Conservation (phyloP, 768 basidiomycete species). For the Kwoniella shandongensis region DNA sequence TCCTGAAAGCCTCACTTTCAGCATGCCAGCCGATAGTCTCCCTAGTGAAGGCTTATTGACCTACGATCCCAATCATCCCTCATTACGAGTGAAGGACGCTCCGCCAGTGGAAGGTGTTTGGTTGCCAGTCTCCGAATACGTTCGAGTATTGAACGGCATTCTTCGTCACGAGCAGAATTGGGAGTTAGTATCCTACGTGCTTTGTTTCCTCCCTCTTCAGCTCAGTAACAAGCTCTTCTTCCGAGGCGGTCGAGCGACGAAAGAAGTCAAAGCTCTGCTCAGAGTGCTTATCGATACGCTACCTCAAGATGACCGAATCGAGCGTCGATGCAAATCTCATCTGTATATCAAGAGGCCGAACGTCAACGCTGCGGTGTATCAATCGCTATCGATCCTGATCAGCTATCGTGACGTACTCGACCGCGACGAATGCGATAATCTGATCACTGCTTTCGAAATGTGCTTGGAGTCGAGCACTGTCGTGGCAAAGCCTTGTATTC, state of each 20-base stretch:
- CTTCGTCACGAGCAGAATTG: slow-evolving; percentile 77
- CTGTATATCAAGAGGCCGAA: slow-evolving; percentile 65
- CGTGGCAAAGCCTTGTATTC: slow-evolving; percentile 78
- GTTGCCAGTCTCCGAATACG: slow-evolving; percentile 74
- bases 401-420: slow-evolving; percentile 82
- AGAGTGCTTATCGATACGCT: slow-evolving; percentile 62
- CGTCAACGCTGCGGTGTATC: slow-evolving; percentile 82
- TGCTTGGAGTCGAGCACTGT: slow-evolving; percentile 54
- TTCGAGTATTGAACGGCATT: slow-evolving; percentile 64
- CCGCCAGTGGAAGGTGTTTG: slow-evolving; percentile 51
- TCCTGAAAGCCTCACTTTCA: slow-evolving; percentile 46
- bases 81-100: slow-evolving; percentile 34
- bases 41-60: slow-evolving; percentile 56
- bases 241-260: slow-evolving; percentile 79
- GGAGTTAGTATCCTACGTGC: slow-evolving; percentile 88
- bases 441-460: slow-evolving; percentile 55
- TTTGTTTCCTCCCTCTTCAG: slow-evolving; percentile 87
- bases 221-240: slow-evolving; percentile 94
- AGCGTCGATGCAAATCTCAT: slow-evolving; percentile 48
- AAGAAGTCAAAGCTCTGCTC: slow-evolving; percentile 64
- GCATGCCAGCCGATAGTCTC: slow-evolving; percentile 58
- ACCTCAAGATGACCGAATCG: slow-evolving; percentile 46
- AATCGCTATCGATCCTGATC: slow-evolving; percentile 80
- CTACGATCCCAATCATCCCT: slow-evolving; percentile 52
- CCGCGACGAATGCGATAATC: slow-evolving; percentile 52